Base-by-base conservation (phyloP, 352 stramenopile species). In the Phytopythium sindhum region DNA sequence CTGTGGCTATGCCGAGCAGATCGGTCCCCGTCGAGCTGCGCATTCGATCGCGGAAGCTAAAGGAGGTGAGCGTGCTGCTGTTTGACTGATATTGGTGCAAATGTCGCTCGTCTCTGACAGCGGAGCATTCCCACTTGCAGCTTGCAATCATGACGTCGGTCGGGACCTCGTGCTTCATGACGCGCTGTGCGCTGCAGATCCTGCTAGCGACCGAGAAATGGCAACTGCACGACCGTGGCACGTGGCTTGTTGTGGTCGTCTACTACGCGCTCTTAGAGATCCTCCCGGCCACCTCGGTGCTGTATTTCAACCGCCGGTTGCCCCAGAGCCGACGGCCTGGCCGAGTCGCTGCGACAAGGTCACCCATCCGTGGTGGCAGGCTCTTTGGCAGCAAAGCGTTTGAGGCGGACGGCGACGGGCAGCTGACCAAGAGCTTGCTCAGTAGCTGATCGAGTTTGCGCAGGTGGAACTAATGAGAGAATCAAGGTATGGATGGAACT, bases 261-360 rank as follows among this genome's bases (percentile, higher is more conserved):
- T 93, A 91, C 59, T 96, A 96, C 60, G 84, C 73, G 33, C 60
- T 95, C 10, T 60, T 96, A 45, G 88, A 96, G 70, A 85, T 95
- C 54, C 68, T 92, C 9, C 88, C 88, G 37, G 81, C 83, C 2
- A 62, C 93, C 52, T 86, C 83, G 29, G 81, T 95, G 23, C 51
- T 96, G 39, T 94, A 91, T 60, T 96, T 95, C 64, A 93, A 95
- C 64, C 86, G 86, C 0, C 83, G 85, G 14, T 69, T 96, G 23
- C 88, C 88, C 39, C 69, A 77, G 21, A 73, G 71, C 11, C 72
- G 75, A 26, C 69, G 72, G 33, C 60, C 56, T 33, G 66, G 70
- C 31, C 63, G 74, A 39, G 54, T 68, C 4, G 60, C 64, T 15
- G 72, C 70, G 23, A 83, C 74, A 21, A 68, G 69, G 15, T 76